These are phyloP conservation scores for Phylloporus rhodoxanthus DNA, from an alignment of 768 basidiomycete species.

Conservation along the genomic window DNA sequence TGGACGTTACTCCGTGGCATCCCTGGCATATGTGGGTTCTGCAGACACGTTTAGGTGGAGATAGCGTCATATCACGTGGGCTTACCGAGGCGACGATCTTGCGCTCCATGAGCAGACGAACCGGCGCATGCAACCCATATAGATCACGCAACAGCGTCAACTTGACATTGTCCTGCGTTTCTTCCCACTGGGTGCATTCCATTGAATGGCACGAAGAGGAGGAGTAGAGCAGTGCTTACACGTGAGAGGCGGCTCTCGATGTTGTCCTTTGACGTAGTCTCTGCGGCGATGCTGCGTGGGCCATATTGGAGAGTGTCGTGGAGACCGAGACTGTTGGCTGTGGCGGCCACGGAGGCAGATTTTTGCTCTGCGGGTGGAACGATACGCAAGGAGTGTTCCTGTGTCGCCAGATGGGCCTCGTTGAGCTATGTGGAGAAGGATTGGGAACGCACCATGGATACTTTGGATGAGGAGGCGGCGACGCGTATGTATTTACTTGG, in stretches of 20 bases:
- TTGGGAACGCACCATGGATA: slow-evolving; percentile 19
- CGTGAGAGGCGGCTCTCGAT: slow-evolving; percentile 71
- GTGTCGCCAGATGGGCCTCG: neutral
- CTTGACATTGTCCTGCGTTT: slow-evolving; percentile 83
- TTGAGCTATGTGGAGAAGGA: neutral
- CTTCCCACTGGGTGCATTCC: slow-evolving; percentile 68
- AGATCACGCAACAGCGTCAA: slow-evolving; percentile 79
- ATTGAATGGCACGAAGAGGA: neutral
- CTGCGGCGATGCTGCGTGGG: slow-evolving; percentile 70
- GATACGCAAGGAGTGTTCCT: slow-evolving; percentile 54
- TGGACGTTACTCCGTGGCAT: slow-evolving; percentile 71
- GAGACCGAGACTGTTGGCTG: slow-evolving; percentile 69
- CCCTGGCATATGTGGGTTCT: slow-evolving; percentile 66
- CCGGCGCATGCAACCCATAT: slow-evolving; percentile 83
- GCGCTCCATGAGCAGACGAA: slow-evolving; percentile 91
- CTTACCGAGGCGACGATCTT: slow-evolving; percentile 71
- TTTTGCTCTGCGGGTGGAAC: slow-evolving; percentile 53
- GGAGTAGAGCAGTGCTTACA: slow-evolving; percentile 39
- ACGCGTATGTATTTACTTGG: slow-evolving; percentile 14
- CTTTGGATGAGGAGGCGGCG: neutral
- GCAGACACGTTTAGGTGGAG: slow-evolving; percentile 4
- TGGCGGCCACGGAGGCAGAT: slow-evolving; percentile 60
- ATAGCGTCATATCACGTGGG: neutral
- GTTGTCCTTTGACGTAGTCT: slow-evolving; percentile 55
- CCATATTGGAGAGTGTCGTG: slow-evolving; percentile 89